Conservation (phyloP, 73 alveolate genomes). For the Stentor coeruleus region DNA sequence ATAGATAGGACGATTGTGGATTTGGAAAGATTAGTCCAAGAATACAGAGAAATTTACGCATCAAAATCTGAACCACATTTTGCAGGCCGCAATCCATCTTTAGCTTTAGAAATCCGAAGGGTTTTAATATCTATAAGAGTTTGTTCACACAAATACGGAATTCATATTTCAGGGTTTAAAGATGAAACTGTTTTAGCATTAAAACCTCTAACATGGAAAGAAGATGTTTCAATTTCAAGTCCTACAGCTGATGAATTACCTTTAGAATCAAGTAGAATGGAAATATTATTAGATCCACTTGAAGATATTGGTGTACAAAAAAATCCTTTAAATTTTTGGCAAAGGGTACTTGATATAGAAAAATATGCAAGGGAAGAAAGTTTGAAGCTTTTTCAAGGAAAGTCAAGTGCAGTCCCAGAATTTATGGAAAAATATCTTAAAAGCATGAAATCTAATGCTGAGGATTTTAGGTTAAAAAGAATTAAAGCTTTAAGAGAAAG, state of each 20-base stretch:
- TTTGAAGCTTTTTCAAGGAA: conserved; percentile 80
- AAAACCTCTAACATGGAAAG: conserved; percentile 6
- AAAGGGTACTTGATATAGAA: conserved; percentile 67
- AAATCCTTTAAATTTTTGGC: conserved; percentile 48
- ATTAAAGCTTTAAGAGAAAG: conserved; percentile 78
- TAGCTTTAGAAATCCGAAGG: conserved; percentile 49
- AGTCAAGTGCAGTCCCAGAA: conserved; percentile 82
- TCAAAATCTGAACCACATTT: conserved; percentile 38
- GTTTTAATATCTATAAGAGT: conserved; percentile 60
- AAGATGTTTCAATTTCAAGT: conserved; percentile 4
- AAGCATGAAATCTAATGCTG: conserved; percentile 73
- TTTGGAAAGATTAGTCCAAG: conserved; percentile 43
- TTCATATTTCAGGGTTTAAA: conserved; percentile 29
- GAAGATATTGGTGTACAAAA: conserved; percentile 23
- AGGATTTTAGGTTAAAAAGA: conserved; percentile 74
- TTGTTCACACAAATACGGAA: conserved; percentile 65
- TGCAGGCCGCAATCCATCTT: conserved; percentile 51
- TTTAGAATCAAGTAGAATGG: conserved; percentile 6
- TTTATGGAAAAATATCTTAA: conserved; percentile 65
- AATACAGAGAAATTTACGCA: conserved; percentile 49
- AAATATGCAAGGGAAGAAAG: conserved; percentile 72
- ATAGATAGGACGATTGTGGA: conserved; percentile 53
- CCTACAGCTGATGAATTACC: conserved; percentile 20
- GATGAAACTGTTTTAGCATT: conserved; percentile 8
- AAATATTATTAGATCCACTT: neutral